Evolutionary conservation across 2,329 filamentous ascomycete genomes (phyloP).

Genomic region (Penicillium frequentans): DNA sequence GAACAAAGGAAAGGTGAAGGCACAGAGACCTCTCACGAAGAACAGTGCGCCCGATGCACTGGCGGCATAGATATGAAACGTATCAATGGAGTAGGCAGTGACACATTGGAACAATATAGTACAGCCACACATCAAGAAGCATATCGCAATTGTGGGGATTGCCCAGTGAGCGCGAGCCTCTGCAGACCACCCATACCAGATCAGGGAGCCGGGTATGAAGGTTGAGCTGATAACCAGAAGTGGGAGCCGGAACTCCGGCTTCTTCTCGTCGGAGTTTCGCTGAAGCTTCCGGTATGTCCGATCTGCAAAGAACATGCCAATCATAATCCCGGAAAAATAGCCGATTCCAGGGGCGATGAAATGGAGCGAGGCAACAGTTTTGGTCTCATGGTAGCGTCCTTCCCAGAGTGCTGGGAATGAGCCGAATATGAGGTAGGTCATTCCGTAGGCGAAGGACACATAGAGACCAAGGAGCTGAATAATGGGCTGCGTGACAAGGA

Average conservation of each 20-base stretch:
- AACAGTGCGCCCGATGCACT: slow-evolving; percentile 29
- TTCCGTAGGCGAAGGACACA: slow-evolving; percentile 57
- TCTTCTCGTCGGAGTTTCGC: slow-evolving; percentile 37
- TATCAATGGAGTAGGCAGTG: slow-evolving; percentile 38
- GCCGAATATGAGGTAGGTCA: slow-evolving; percentile 61
- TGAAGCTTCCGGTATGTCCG: slow-evolving; percentile 42
- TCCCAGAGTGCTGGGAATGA: slow-evolving; percentile 60
- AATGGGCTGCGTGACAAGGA: slow-evolving; percentile 58
- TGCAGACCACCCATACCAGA: slow-evolving; percentile 57
- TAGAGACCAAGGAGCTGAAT: slow-evolving; percentile 56
- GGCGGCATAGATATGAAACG: slow-evolving; percentile 33
- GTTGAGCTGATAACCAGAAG: slow-evolving; percentile 54
- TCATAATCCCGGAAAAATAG: slow-evolving; percentile 54
- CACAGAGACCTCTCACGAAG: slow-evolving; percentile 31
- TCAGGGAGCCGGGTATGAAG: slow-evolving; percentile 51
- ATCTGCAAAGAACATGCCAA: slow-evolving; percentile 49
- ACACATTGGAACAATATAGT: slow-evolving; percentile 42
- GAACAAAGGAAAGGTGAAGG: slow-evolving; percentile 36
- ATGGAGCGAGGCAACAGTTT: slow-evolving; percentile 58
- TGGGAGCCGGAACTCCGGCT: slow-evolving; percentile 60
- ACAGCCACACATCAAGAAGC: slow-evolving; percentile 46
- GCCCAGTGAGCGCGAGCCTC: slow-evolving; percentile 51
- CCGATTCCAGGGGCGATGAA: slow-evolving; percentile 61
- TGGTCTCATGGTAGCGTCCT: slow-evolving; percentile 50
- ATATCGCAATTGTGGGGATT: slow-evolving; percentile 52